These are phyloP conservation scores for Epichloe brachyelytri DNA, from an alignment of 2,329 filamentous ascomycete species.

Conservation along the genomic window DNA sequence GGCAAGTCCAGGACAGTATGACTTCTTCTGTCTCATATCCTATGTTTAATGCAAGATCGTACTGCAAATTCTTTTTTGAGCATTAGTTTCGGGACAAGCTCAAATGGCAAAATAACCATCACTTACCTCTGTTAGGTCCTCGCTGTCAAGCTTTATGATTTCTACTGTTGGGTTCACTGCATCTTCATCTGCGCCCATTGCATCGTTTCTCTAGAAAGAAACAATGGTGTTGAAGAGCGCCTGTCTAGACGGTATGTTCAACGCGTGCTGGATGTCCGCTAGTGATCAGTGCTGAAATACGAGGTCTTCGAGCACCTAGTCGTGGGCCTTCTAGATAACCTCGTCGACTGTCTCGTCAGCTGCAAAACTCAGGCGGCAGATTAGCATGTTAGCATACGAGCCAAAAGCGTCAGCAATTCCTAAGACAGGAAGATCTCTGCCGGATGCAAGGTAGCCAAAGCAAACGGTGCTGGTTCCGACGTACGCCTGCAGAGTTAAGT, in stretches of 20 bases:
- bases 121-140: too few relatives aligned
- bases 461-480: slow-evolving; percentile 4
- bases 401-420: slow-evolving; percentile 4
- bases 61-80: too few relatives aligned
- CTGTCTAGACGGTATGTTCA: slow-evolving; percentile 9
- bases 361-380: slow-evolving; percentile 13
- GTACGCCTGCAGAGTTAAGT: slow-evolving; percentile 6
- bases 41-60: too few relatives aligned
- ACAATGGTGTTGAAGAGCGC: slow-evolving; percentile 20
- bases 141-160: too few relatives aligned
- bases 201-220: slow-evolving; percentile 15
- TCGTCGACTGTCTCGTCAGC: neutral
- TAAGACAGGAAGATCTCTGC: slow-evolving; percentile 4
- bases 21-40: too few relatives aligned
- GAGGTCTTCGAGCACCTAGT: slow-evolving; percentile 31
- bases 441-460: slow-evolving; percentile 7
- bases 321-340: slow-evolving; percentile 19
- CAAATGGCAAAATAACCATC: too few relatives aligned
- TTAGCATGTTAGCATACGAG: slow-evolving; percentile 6
- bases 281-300: slow-evolving; percentile 36
- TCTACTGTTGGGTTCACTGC: too few relatives aligned
- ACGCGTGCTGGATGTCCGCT: slow-evolving; percentile 28
- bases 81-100: too few relatives aligned
- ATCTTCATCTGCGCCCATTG: neutral
- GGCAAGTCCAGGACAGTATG: too few relatives aligned